Evolutionary conservation across 2,329 filamentous ascomycete genomes (phyloP), one percentile per base, ranked within the genome.

Genomic region (Trichophyton rubrum): DNA sequence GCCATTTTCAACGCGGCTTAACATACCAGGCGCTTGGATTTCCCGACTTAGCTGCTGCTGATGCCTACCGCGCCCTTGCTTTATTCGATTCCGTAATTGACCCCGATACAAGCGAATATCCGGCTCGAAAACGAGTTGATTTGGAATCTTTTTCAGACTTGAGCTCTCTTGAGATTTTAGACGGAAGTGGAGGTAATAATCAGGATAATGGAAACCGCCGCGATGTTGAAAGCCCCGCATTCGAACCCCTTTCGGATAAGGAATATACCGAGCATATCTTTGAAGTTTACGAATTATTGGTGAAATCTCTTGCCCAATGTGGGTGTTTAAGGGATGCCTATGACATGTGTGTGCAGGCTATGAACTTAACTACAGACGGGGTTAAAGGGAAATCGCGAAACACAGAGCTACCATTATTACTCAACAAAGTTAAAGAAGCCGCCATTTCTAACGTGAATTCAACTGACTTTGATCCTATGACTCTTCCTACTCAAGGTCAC

Each of bases 41-140:
- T 72, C 89, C 90, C 0, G 93, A 99, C 72, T 82, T 99, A 43
- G 90, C 90, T 3, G 86, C 87, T 9, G 89, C 90, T 38, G 91
- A 96, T 77, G 89, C 90, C 3, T 97, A 97, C 71, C 86, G 88
- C 60, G 90, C 91, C 0, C 80, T 97, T n/a, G 82, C 96, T 3
- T 77, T 99, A 55, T 82, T 88, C 15, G 92, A 97, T 69, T 89
- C 93, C 65, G 81, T 90, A 40, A 74, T 80, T 64, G 86, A 93
- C 60, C 73, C 73, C 60, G 88, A 92, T 63, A 82, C 83, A 43
- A 91, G 88, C 66, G 90, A 96, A 72, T 95, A 90, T 68, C 86
- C 93, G 69, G 84, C 90, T 72, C 86, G 56, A 69, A 76, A 62
- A 66, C 71, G 60, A 11, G 17, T 24, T 33, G 56, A 20, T 9